Percentiles rank a stretch among this genome's conserved stretches.
Conservation (phyloP, 2,329 filamentous ascomycete species). For the Fusarium begoniae region DNA sequence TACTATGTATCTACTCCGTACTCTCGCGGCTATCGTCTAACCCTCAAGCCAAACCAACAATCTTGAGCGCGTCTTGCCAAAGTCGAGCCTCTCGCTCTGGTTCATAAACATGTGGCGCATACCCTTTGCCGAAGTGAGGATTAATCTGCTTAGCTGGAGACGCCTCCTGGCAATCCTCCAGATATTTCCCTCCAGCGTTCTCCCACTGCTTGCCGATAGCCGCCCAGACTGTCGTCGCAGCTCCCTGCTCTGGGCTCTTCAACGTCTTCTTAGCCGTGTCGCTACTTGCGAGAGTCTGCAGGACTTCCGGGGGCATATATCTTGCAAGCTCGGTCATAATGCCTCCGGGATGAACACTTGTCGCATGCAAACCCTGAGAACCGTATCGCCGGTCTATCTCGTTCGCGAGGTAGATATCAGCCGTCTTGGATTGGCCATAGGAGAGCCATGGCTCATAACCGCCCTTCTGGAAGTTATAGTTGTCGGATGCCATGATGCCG, state of each 20-base stretch:
- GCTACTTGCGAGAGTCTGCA: background rate
- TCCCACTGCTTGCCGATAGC: conserved; percentile 33
- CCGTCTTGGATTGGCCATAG: conserved; percentile 61
- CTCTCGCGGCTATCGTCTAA: background rate
- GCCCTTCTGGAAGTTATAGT: conserved; percentile 39
- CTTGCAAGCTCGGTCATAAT: conserved; percentile 44
- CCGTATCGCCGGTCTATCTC: conserved; percentile 61
- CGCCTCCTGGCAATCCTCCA: conserved; percentile 22
- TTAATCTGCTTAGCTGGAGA: background rate
- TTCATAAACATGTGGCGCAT: conserved; percentile 21
- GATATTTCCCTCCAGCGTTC: conserved; percentile 25
- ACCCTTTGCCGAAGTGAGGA: background rate
- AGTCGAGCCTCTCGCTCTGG: conserved; percentile 17
- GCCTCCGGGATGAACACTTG: conserved; percentile 55
- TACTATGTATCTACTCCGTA: background rate
- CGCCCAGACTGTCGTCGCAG: conserved; percentile 36
- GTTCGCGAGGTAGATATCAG: conserved; percentile 61
- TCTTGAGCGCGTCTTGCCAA: conserved; percentile 30
- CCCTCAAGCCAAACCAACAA: conserved; percentile 21
- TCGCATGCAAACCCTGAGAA: conserved; percentile 52
- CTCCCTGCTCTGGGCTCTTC: conserved; percentile 32
- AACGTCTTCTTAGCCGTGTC: background rate
- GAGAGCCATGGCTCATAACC: conserved; percentile 45
- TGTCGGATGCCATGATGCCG: conserved; percentile 12
- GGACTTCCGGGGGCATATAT: background rate